Evolutionary conservation across 2,329 filamentous ascomycete genomes (phyloP).

Genomic region (Pestalotiopsis sp.): DNA sequence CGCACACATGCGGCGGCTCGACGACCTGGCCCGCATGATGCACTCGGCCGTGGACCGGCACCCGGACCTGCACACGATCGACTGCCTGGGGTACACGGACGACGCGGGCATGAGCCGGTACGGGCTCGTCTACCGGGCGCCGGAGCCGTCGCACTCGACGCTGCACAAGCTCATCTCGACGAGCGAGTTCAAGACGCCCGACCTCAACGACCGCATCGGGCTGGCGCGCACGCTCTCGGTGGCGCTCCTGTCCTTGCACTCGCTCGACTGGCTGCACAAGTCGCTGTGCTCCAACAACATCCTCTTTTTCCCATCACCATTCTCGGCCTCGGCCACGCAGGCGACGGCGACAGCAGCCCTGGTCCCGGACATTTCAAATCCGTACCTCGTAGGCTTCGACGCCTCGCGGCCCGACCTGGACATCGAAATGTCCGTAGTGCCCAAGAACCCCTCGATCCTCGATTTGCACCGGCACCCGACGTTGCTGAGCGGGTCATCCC

Average conservation of each 20-base stretch:
- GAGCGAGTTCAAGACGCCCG: conserved; percentile 44
- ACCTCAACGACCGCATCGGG: conserved; percentile 44
- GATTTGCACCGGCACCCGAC: conserved; percentile 51
- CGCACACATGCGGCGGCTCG: conserved; percentile 45
- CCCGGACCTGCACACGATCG: conserved; percentile 49
- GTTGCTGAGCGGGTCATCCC: conserved; percentile 39
- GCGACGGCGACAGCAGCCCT: conserved; percentile 25
- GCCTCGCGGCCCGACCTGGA: conserved; percentile 39
- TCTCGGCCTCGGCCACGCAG: conserved; percentile 29
- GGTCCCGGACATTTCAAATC: conserved; percentile 41
- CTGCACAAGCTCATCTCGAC: conserved; percentile 42
- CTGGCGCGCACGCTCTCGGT: conserved; percentile 46
- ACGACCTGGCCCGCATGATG: conserved; percentile 51
- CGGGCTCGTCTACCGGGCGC: conserved; percentile 45
- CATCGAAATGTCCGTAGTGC: conserved; percentile 39
- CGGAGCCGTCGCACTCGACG: conserved; percentile 38
- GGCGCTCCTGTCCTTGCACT: conserved; percentile 53
- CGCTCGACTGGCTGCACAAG: conserved; percentile 56
- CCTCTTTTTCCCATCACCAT: conserved; percentile 45
- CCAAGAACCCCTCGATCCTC: conserved; percentile 43
- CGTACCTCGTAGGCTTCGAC: conserved; percentile 44
- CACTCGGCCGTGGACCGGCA: conserved; percentile 46
- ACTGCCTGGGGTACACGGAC: conserved; percentile 51
- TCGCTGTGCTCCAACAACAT: conserved; percentile 43
- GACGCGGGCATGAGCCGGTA: conserved; percentile 41